A percentile compares a stretch with the other conserved stretches of the same genome.
These are phyloP conservation scores for Fusarium liriodendri DNA, from an alignment of 2,329 filamentous ascomycete genomes.

Conservation along the genomic window DNA sequence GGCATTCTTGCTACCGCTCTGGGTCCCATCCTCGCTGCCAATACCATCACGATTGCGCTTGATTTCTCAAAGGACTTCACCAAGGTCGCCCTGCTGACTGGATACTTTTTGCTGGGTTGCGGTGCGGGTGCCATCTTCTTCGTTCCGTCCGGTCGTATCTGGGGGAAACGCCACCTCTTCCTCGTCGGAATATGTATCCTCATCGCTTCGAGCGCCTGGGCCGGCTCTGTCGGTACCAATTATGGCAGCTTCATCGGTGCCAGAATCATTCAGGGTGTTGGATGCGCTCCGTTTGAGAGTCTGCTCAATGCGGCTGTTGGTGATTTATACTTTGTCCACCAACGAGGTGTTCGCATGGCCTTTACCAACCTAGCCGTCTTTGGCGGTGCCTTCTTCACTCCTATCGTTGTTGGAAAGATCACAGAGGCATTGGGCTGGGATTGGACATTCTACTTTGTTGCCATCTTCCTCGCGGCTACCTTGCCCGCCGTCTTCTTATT, in stretches of 20 bases:
- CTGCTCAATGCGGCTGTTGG: conserved; percentile 90
- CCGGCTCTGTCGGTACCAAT: conserved; percentile 72
- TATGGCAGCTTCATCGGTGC: conserved; percentile 82
- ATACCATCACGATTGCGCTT: conserved; percentile 81
- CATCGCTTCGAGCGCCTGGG: conserved; percentile 82
- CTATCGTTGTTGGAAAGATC: conserved; percentile 91
- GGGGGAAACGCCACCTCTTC: conserved; percentile 93
- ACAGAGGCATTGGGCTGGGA: conserved; percentile 80
- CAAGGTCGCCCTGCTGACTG: conserved; percentile 84
- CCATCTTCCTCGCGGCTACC: conserved; percentile 81
- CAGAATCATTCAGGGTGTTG: conserved; percentile 86
- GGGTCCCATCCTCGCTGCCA: conserved; percentile 87
- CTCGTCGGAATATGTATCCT: conserved; percentile 80
- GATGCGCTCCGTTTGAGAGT: conserved; percentile 88
- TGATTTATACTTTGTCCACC: conserved; percentile 89
- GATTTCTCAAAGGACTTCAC: conserved; percentile 75
- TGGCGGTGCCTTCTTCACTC: conserved; percentile 73
- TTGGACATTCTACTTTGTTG: conserved; percentile 90
- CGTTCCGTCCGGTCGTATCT: conserved; percentile 88
- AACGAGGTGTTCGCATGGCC: conserved; percentile 89
- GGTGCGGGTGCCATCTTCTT: conserved; percentile 85
- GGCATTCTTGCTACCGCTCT: conserved; percentile 87
- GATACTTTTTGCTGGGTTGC: conserved; percentile 87
- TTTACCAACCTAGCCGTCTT: conserved; percentile 71
- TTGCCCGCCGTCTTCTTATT: conserved; percentile 80